Evolutionary conservation across 192 early-diverging fungal species (phyloP), one percentile per base, ranked within the genome.

Genomic region (Coemansia aciculifera): DNA sequence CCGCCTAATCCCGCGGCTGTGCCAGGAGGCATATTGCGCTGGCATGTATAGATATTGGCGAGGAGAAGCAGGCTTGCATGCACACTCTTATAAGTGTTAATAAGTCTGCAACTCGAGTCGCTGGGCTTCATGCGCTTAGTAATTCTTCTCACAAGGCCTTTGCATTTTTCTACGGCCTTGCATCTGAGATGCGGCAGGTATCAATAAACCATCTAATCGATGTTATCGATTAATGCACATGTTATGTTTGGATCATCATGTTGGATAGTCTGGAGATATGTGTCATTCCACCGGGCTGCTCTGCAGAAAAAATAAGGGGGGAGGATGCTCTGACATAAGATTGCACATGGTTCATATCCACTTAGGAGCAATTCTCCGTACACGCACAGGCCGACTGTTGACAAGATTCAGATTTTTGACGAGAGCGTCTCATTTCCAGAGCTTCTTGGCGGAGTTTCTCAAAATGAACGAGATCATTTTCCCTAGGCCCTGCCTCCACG

Each of bases 381-480:
- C 52, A 52, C 24, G 52, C 52, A 54, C 52, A 54, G 52, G 52
- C 52, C 52, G 52, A 54, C 52, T 54, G 24, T 13, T 29, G 52
- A 31, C 52, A 54, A 15, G 52, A n/a, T 15, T 23, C 23, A 27
- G 49, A 23, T 10, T 52, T 24, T 29, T 52, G 39, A 9, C 73
- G 73, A 59, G 31, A 46, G 8, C 21, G 40, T 15, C 79, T 67
- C 60, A 81, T 73, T 9, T 61, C 63, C 36, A 27, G 40, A 5
- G 79, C 79, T 37, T 71, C 59, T 59, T 77, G 65, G 31, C 74
- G 70, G 62, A 81, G 74, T 42, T 56, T 66, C 21, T 73, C 79
- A 71, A 81, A 81, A 43, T 81, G 79, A 61, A 76, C 79, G 3
- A 64, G 63, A 39, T 73, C 71, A 13, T 73, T 46, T 19, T 38